A percentile compares a stretch with the other conserved stretches of the same genome.
Evolutionary conservation across 2,329 filamentous ascomycete genomes (phyloP).

Genomic region (Waltergamsia citrina): DNA sequence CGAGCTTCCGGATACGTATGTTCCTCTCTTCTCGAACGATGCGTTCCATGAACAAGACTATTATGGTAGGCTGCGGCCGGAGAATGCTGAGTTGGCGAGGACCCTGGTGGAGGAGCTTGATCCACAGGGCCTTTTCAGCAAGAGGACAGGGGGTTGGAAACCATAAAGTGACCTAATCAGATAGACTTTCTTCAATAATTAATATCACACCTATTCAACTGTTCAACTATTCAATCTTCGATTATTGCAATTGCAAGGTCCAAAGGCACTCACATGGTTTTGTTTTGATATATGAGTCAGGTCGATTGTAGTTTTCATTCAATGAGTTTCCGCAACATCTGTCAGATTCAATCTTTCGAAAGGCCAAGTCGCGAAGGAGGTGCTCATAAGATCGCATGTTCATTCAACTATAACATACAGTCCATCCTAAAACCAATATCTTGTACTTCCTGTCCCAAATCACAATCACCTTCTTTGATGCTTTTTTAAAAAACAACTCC

Average conservation of each 20-base stretch:
- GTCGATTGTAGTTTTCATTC: too few relatives aligned
- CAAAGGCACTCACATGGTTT: too few relatives aligned
- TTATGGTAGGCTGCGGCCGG: constrained; percentile 25
- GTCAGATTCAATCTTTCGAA: too few relatives aligned
- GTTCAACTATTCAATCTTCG: neutral
- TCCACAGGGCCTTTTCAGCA: constrained; percentile 23
- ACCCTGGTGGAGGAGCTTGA: constrained; percentile 24
- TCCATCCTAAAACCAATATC: too few relatives aligned
- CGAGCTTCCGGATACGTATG: constrained; percentile 21
- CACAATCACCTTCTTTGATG: neutral
- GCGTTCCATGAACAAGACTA: constrained; percentile 30
- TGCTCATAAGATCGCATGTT: too few relatives aligned
- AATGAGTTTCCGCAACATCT: too few relatives aligned
- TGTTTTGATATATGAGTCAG: too few relatives aligned
- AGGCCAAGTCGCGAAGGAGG: too few relatives aligned
- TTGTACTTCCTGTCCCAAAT: too few relatives aligned
- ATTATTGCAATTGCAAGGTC: neutral
- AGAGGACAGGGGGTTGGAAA: constrained; percentile 30
- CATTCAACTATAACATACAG: too few relatives aligned
- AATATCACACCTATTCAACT: neutral
- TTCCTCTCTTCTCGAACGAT: constrained; percentile 34
- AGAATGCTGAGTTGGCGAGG: constrained; percentile 21
- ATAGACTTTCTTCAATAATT: neutral
- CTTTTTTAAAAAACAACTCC: neutral
- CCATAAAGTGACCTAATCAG: constrained; percentile 6